Conservation (phyloP, 306 rosid genomes). For the Ormosia emarginata region DNA sequence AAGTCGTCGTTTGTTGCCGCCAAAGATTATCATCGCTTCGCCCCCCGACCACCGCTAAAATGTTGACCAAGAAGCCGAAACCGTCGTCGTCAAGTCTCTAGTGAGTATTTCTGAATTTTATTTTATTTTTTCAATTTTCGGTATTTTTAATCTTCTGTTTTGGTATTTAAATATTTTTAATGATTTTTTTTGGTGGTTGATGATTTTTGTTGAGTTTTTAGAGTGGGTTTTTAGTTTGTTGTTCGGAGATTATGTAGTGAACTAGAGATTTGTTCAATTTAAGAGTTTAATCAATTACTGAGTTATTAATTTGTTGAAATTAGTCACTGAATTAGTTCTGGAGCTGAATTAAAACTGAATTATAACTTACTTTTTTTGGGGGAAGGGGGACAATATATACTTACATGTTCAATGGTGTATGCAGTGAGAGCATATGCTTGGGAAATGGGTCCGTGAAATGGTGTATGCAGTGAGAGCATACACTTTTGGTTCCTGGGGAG, state of each 20-base stretch:
- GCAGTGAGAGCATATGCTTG: no score
- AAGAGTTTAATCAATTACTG: conserved; percentile 14
- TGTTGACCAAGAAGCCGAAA: conserved; percentile 54
- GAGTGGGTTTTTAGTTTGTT: conserved; percentile 13
- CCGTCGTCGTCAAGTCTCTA: conserved; percentile 57
- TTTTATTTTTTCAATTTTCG: background rate
- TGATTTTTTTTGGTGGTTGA: background rate
- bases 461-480: no score
- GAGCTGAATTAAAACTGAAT: conserved; percentile 16
- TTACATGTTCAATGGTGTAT: background rate
- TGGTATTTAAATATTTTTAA: background rate
- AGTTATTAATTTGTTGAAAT: conserved; percentile 17
- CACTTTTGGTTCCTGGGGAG: no score
- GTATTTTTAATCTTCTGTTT: background rate
- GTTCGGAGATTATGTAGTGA: conserved; percentile 4
- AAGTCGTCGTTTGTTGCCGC: conserved; percentile 70
- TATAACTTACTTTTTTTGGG: background rate
- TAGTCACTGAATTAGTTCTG: conserved; percentile 23
- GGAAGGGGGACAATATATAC: background rate
- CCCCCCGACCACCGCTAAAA: conserved; percentile 46
- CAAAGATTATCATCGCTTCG: conserved; percentile 74
- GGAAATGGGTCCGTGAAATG: no score
- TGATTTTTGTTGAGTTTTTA: background rate
- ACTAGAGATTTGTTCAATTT: conserved; percentile 42
- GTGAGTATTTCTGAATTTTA: conserved; percentile 36